These are phyloP conservation scores for Pseudoneurospora amorphoporcata DNA, from an alignment of 495 filamentous ascomycete genomes.

Conservation along the genomic window DNA sequence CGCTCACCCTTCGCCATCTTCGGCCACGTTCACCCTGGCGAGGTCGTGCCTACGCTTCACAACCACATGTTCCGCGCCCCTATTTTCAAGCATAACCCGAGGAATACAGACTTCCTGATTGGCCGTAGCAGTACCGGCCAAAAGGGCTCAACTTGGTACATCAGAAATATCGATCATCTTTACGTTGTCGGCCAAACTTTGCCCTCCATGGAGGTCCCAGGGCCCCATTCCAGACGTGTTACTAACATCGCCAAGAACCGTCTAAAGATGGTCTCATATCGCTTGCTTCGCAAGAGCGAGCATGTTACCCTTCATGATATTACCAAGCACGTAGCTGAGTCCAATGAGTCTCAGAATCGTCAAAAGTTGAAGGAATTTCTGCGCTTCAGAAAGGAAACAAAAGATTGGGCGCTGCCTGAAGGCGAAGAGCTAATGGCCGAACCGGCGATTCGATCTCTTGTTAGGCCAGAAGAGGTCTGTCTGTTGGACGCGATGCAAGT, in stretches of 20 bases:
- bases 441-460: slow-evolving; percentile 66
- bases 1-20: slow-evolving; percentile 93
- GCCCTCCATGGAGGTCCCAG: slow-evolving; percentile 83
- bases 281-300: slow-evolving; percentile 65
- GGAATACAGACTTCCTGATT: slow-evolving; percentile 78
- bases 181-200: slow-evolving; percentile 86
- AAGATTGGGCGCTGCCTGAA: slow-evolving; percentile 68
- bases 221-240: slow-evolving; percentile 84
- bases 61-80: slow-evolving; percentile 94
- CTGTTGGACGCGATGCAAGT: slow-evolving; percentile 95
- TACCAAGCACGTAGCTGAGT: slow-evolving; percentile 78
- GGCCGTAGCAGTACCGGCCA: slow-evolving; percentile 65
- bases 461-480: slow-evolving; percentile 92
- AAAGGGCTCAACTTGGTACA: slow-evolving; percentile 61
- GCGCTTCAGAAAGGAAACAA: slow-evolving; percentile 68
- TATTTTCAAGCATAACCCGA: slow-evolving; percentile 75
- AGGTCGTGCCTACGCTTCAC: slow-evolving; percentile 78
- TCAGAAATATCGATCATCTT: slow-evolving; percentile 82
- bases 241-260: slow-evolving; percentile 92
- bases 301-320: slow-evolving; percentile 67
- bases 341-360: slow-evolving; percentile 86
- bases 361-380: slow-evolving; percentile 97
- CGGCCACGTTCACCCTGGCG: slow-evolving; percentile 80
- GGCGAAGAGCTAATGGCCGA: slow-evolving; percentile 68
- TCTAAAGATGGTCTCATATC: slow-evolving; percentile 87